Evolutionary conservation across 2,329 filamentous ascomycete species (phyloP), one percentile per base, ranked within the genome.

Genomic region (Ophiostoma montium): DNA sequence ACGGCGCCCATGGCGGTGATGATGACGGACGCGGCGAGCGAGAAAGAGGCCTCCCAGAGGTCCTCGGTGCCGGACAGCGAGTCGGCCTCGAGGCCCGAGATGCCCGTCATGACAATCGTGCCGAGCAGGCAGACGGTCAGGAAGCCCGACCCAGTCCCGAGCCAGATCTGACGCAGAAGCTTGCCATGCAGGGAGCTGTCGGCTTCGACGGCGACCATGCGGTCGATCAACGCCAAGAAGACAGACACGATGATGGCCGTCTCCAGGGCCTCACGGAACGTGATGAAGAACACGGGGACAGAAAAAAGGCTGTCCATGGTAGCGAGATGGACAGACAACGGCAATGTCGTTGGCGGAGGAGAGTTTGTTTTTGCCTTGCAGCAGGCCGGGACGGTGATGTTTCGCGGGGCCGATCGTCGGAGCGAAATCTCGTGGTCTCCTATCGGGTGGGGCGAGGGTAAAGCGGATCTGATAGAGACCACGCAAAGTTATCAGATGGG

Each of bases 211-310:
- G 78, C 78, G 51, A 70, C 69, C 39, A 94, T 85, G 62, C 92
- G 84, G 62, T 89, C 90, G 50, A 94, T 69, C 61, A 90, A 92
- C n/a, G 86, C 78, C 35, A 94, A 74, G 36, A 94, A 70, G 16
- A 94, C 82, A 0, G 87, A 90, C 53, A 94, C 81, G 57, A 94
- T 86, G 60, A 94, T 87, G 59, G 76, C 82, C 0, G 83, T 84
- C 69, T 94, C 87, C 41, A 94, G 69, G 36, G 80, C 79, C 68
- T 94, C 87, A 60, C 87, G 80, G 62, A 94, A 92, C 65, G 86
- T 82, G 62, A 94, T 84, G 68, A 94, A 88, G 68, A 94, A 94
- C 50, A 94, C 80, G 9, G 50, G 50, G n/a, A 52, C 36, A 5
- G 38, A 45, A 18, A 52, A 47, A 18, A 52, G 32, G 38, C 39